Evolutionary conservation across 768 basidiomycete species (phyloP), one percentile per base, ranked within the genome.

Genomic region (Scleroderma bovista): DNA sequence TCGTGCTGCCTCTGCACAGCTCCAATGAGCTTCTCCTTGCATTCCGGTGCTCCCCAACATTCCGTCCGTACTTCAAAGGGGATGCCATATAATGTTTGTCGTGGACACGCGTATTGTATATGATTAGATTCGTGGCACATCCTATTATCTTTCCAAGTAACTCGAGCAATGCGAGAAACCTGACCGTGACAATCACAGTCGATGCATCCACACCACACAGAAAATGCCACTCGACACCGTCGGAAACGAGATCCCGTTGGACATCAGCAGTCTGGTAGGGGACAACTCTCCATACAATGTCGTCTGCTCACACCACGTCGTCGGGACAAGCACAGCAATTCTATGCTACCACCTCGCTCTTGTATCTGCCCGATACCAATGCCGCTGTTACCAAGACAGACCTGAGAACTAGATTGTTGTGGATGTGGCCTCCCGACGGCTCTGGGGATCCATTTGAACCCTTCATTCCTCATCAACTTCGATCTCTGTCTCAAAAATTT

Each of bases 381-480:
- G 24, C 52, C 16, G 62, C 74, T 5, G 72, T 76, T 23, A 76
- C 76, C 1, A 78, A 78, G 60, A 69, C 75, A 11, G 78, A 80
- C 51, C 47, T 71, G 53, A 66, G 73, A 22, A 75, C 74, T 1
- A 76, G 76, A 1, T 68, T 69, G 8, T 54, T 78, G 37, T 65
- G 76, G 57, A 66, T 65, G 4, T 72, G 72, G 45, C 68, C 66
- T 50, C 64, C 50, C 5, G 31, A 57, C 41, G 52, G 53, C 17
- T 59, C 53, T 6, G 58, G n/a, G n/a, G n/a, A 58, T 17, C 50
- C 24, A 2, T 66, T 66, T 51, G 60, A 71, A 52, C 66, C 75
- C 0, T 64, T 83, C 12, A 63, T 90, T 50, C 86, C 89, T 0
- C 76, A 80, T 86, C 0, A 63, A 72, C 6, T 83, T 85, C 43